phyloP scores from a whole-genome alignment of 805 yeast genomes.

The Vanderwaltozyma tropicalis region DNA sequence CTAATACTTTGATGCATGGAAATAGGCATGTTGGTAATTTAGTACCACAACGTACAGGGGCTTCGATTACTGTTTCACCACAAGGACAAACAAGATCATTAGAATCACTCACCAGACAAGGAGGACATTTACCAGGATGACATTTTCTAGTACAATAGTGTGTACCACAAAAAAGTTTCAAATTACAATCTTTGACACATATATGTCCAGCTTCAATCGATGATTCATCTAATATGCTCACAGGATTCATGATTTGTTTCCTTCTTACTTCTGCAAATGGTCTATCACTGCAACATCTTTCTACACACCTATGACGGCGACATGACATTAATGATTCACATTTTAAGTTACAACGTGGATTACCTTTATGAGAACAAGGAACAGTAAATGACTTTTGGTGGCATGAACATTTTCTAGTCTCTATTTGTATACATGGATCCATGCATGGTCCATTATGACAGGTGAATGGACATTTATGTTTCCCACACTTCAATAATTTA shows the following conservation, averaged over 20 bases:
- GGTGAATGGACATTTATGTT: slow-evolving; percentile 46
- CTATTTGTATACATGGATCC: slow-evolving; percentile 48
- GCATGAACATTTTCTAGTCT: slow-evolving; percentile 53
- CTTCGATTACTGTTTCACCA: slow-evolving; percentile 65
- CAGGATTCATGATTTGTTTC: slow-evolving; percentile 30
- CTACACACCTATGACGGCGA: slow-evolving; percentile 66
- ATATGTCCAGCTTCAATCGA: slow-evolving; percentile 67
- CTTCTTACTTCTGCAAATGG: slow-evolving; percentile 43
- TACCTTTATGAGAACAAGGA: slow-evolving; percentile 50
- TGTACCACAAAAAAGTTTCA: slow-evolving; percentile 50
- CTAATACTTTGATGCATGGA: slow-evolving; percentile 46
- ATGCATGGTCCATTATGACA: slow-evolving; percentile 76
- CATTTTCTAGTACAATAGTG: slow-evolving; percentile 65
- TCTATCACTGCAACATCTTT: slow-evolving; percentile 61
- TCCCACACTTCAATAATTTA: slow-evolving; percentile 62
- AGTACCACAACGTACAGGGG: slow-evolving; percentile 82
- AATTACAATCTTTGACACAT: slow-evolving; percentile 58
- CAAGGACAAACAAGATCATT: slow-evolving; percentile 74
- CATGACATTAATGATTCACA: slow-evolving; percentile 72
- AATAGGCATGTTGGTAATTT: slow-evolving; percentile 51
- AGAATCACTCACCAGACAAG: slow-evolving; percentile 70
- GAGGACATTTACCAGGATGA: slow-evolving; percentile 71
- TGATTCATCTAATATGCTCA: slow-evolving; percentile 36
- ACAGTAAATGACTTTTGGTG: slow-evolving; percentile 44
- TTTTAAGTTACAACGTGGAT: slow-evolving; percentile 57